A percentile compares a stretch with the other conserved stretches of the same genome.
phyloP scores from a whole-genome alignment of 225 moss, liverwort and hornwort species.

The Polytrichum commune region DNA sequence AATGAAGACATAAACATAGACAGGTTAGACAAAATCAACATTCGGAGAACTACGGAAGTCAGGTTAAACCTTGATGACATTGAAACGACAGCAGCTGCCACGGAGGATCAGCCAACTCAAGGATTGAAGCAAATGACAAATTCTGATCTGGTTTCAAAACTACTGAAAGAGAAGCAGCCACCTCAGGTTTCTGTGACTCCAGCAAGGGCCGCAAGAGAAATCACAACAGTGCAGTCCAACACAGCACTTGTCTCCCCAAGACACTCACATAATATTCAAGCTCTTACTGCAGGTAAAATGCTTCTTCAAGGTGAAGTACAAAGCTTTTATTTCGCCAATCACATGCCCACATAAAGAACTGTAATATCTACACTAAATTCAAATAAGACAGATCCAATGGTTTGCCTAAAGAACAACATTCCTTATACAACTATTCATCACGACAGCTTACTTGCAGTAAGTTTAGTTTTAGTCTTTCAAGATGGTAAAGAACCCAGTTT shows the following conservation, averaged over 20 bases:
- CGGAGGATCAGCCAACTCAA: constrained; percentile 20
- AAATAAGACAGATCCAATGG: too few relatives aligned
- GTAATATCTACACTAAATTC: too few relatives aligned
- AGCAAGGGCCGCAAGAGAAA: constrained; percentile 12
- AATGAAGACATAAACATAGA: constrained; percentile 14
- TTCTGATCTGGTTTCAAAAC: constrained; percentile 8
- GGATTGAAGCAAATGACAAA: constrained; percentile 14
- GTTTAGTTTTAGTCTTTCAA: too few relatives aligned
- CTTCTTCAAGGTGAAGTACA: neutral
- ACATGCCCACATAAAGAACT: too few relatives aligned
- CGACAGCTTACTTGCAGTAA: too few relatives aligned
- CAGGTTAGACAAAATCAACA: constrained; percentile 20
- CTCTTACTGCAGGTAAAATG: constrained; percentile 19
- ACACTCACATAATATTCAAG: constrained; percentile 16
- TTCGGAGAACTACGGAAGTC: constrained; percentile 23
- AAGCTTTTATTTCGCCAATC: too few relatives aligned
- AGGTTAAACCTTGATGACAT: constrained; percentile 42
- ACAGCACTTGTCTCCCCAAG: constrained; percentile 16
- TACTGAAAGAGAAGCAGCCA: constrained; percentile 15
- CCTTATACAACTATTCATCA: too few relatives aligned
- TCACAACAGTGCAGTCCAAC: constrained; percentile 12
- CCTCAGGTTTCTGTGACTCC: constrained; percentile 18
- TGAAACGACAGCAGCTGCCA: constrained; percentile 31
- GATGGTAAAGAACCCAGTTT: too few relatives aligned
- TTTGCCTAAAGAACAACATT: too few relatives aligned